Percentiles rank a stretch among this genome's conserved stretches.
Conservation (phyloP, 306 rosid genomes). For the Rosa multiflora region DNA sequence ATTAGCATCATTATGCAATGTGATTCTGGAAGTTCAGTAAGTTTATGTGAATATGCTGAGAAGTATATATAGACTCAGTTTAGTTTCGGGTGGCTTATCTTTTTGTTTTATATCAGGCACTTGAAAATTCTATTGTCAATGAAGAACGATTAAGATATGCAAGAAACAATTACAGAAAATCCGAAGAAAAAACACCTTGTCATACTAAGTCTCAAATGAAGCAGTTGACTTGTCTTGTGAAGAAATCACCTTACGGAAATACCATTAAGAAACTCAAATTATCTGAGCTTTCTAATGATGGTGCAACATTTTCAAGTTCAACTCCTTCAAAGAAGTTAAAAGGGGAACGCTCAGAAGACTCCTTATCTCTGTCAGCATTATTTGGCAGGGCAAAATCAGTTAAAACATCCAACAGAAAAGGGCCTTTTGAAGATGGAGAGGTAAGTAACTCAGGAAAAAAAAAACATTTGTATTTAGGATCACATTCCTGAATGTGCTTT, state of each 20-base stretch:
- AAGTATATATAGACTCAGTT: background rate
- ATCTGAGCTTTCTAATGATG: background rate
- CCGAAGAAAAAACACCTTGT: background rate
- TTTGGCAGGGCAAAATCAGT: background rate
- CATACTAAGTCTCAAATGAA: background rate
- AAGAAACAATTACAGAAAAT: background rate
- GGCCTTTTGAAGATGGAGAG: background rate
- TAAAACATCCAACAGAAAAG: background rate
- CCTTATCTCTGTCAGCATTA: background rate
- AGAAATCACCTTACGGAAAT: background rate
- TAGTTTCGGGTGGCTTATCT: background rate
- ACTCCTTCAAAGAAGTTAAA: constrained; percentile 3
- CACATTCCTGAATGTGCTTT: background rate
- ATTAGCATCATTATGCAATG: background rate
- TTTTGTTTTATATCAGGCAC: constrained; percentile 10
- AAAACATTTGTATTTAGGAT: background rate
- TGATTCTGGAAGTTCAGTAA: background rate
- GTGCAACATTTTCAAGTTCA: no score
- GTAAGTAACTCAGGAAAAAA: constrained; percentile 10
- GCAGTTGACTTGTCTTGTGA: background rate
- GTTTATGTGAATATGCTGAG: constrained; percentile 2
- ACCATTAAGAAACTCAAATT: background rate
- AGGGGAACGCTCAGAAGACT: constrained; percentile 1
- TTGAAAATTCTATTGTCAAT: background rate
- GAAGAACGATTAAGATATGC: background rate